These are phyloP conservation scores for Verticillium tricorpus DNA, from an alignment of 2,329 filamentous ascomycete species.

Conservation along the genomic window DNA sequence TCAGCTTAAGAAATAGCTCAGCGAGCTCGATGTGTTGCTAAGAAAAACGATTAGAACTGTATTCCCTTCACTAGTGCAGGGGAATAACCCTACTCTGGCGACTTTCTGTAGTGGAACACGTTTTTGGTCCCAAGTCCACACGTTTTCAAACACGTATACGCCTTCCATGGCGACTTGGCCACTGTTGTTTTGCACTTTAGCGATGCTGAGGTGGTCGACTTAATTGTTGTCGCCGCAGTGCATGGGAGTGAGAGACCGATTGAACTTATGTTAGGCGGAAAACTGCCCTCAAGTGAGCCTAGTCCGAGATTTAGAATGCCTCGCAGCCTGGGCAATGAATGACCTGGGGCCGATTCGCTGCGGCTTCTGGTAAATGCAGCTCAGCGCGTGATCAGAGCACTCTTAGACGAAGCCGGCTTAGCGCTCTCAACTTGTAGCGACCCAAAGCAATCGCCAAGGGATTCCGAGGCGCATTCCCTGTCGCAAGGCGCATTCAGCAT, in stretches of 20 bases:
- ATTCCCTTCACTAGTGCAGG: neutral
- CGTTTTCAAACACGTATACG: neutral
- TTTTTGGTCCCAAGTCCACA: neutral
- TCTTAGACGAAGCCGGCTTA: neutral
- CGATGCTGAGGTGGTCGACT: neutral
- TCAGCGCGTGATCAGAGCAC: neutral
- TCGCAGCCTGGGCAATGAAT: neutral
- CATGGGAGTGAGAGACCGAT: too few species aligned
- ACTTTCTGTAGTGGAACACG: constrained; percentile 1
- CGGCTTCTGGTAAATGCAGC: neutral
- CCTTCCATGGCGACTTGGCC: neutral
- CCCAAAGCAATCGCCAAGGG: neutral
- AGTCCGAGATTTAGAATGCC: neutral
- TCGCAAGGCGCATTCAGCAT: neutral
- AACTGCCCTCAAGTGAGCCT: too few species aligned
- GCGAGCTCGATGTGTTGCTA: constrained; percentile 11
- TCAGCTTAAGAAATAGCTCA: constrained; percentile 11
- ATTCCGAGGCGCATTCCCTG: neutral
- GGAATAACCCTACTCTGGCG: neutral
- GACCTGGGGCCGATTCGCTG: neutral
- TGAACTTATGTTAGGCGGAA: too few species aligned
- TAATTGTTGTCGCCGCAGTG: too few species aligned
- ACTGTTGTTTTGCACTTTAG: neutral
- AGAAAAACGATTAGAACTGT: neutral
- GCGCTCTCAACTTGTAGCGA: neutral